Evolutionary conservation across 768 basidiomycete species (phyloP).

Genomic region (Podaxis sp.): DNA sequence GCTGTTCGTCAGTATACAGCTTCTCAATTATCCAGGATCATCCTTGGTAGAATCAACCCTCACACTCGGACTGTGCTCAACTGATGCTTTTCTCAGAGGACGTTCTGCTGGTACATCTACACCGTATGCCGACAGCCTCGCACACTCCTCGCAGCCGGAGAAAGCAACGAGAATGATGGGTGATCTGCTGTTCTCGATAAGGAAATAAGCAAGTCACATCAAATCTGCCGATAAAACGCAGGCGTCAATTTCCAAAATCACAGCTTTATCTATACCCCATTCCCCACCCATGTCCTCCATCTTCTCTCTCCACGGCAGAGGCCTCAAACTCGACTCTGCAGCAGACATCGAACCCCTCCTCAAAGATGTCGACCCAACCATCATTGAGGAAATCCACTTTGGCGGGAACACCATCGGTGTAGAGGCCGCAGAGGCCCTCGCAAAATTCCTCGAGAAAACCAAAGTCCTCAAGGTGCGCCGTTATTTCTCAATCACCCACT

Average conservation of each 20-base stretch:
- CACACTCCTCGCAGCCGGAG: no score
- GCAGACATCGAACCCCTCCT: slow-evolving; percentile 78
- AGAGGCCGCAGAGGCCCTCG: slow-evolving; percentile 83
- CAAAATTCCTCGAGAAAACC: slow-evolving; percentile 71
- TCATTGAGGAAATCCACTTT: slow-evolving; percentile 85
- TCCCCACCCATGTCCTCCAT: slow-evolving; percentile 22
- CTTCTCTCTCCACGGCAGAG: slow-evolving; percentile 54
- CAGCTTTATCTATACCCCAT: no score
- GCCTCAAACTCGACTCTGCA: slow-evolving; percentile 76
- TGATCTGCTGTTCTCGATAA: slow-evolving; percentile 2
- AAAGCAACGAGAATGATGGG: not conserved
- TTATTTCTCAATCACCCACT: not conserved
- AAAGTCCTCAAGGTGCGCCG: slow-evolving; percentile 62
- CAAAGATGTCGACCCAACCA: slow-evolving; percentile 55
- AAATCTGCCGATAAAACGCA: not conserved
- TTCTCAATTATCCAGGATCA: no score
- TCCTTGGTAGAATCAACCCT: no score
- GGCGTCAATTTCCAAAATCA: not conserved
- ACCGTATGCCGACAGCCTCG: no score
- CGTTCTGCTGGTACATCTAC: no score
- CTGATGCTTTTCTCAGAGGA: no score
- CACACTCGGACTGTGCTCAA: no score
- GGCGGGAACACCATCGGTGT: slow-evolving; percentile 95
- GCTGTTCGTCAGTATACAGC: no score
- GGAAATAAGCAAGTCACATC: slow-evolving; percentile 2